phyloP scores from a whole-genome alignment of 768 basidiomycete genomes.

The Lactarius hengduanensis region DNA sequence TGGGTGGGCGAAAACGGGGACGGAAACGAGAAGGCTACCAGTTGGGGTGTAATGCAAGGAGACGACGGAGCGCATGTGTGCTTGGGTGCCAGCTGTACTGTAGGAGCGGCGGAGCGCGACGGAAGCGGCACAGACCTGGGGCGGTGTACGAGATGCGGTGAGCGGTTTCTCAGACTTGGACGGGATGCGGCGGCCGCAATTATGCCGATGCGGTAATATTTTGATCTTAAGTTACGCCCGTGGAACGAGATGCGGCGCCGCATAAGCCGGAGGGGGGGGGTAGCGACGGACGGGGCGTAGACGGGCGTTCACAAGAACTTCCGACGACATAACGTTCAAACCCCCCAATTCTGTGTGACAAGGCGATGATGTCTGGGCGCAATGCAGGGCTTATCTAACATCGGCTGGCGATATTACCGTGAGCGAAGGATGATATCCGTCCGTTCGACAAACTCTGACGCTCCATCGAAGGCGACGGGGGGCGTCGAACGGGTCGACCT shows the following conservation, averaged over 20 bases:
- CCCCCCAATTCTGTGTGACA: slow-evolving; percentile 3
- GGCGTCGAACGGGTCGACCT: background rate
- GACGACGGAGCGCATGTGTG: background rate
- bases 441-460: slow-evolving; percentile 5
- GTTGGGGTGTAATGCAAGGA: background rate
- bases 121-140: background rate
- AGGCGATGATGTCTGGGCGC: background rate
- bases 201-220: background rate
- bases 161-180: background rate
- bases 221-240: slow-evolving; percentile 10
- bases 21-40: background rate
- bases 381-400: slow-evolving; percentile 4
- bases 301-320: background rate
- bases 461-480: slow-evolving; percentile 13
- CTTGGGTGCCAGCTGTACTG: background rate
- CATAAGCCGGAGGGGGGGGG: background rate
- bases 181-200: background rate
- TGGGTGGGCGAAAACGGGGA: background rate
- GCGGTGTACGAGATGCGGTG: slow-evolving; percentile 3
- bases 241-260: background rate
- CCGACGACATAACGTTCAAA: background rate
- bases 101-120: slow-evolving; percentile 4
- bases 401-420: slow-evolving; percentile 24
- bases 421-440: background rate
- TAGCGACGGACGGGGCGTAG: background rate